These are phyloP conservation scores for Eutypella sp. DNA, from an alignment of 2,329 filamentous ascomycete species.

Conservation along the genomic window DNA sequence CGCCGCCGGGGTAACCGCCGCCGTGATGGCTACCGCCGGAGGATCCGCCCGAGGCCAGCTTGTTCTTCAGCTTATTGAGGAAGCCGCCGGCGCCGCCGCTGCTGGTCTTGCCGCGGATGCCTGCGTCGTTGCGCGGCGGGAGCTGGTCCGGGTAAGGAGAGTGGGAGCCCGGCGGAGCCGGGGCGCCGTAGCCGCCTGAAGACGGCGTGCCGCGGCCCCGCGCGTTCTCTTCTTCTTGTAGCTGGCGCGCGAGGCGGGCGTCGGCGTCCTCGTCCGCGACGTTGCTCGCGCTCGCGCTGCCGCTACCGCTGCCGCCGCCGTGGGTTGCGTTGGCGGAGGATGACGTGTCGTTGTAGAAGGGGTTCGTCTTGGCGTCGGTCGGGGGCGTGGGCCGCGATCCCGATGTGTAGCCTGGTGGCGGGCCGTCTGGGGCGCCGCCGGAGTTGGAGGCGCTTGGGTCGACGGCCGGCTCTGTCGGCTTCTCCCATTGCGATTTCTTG, in stretches of 20 bases:
- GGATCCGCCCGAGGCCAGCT: conserved; percentile 20
- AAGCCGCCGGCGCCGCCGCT: conserved; percentile 12
- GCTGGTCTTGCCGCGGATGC: conserved; percentile 38
- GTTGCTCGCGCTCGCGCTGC: neutral
- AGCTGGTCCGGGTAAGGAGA: conserved; percentile 35
- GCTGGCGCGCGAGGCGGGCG: conserved; percentile 59
- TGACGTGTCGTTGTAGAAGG: conserved; percentile 49
- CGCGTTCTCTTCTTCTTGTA: conserved; percentile 81
- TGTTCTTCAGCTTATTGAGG: conserved; percentile 30
- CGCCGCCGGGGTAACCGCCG: conserved; percentile 28
- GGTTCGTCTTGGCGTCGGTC: conserved; percentile 63
- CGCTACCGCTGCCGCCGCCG: neutral
- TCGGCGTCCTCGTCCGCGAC: conserved; percentile 27
- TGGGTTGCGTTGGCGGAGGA: conserved; percentile 6
- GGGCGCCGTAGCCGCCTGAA: conserved; percentile 15
- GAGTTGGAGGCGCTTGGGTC: conserved; percentile 31
- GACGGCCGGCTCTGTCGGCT: conserved; percentile 64
- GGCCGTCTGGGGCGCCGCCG: conserved; percentile 45
- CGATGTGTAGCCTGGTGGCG: conserved; percentile 63
- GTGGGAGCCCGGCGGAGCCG: conserved; percentile 20
- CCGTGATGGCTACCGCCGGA: conserved; percentile 19
- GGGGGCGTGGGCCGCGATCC: conserved; percentile 38
- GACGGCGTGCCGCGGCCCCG: conserved; percentile 36
- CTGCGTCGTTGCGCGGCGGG: conserved; percentile 31
- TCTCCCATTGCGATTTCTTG: conserved; percentile 87